A percentile compares a stretch with the other conserved stretches of the same genome.
Conservation (phyloP, 73 alveolate genomes). For the Paraurostyla sp. region DNA sequence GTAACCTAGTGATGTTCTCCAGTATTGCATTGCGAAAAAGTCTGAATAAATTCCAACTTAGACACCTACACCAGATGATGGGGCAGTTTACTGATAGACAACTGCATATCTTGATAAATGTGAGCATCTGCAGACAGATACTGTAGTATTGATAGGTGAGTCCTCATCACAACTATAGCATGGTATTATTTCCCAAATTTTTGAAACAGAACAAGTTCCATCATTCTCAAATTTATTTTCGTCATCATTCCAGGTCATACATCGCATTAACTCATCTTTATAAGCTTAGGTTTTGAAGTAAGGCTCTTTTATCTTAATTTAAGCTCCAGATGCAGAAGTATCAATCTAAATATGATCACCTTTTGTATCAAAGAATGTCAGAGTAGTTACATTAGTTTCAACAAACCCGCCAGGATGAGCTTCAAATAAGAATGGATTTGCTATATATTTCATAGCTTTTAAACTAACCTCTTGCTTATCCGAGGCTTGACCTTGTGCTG, state of each 20-base stretch:
- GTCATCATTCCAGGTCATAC: slow-evolving; percentile 42
- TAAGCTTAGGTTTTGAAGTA: background rate
- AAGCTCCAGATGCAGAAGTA: too few species aligned
- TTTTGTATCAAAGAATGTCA: slow-evolving; percentile 31
- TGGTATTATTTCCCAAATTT: slow-evolving; percentile 10
- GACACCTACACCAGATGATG: slow-evolving; percentile 14
- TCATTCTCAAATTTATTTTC: background rate
- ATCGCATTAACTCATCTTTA: slow-evolving; percentile 36
- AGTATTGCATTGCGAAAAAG: slow-evolving; percentile 47
- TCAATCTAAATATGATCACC: slow-evolving; percentile 29
- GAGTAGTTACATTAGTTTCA: slow-evolving; percentile 56
- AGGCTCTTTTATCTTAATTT: slow-evolving; percentile 37
- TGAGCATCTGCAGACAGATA: slow-evolving; percentile 57
- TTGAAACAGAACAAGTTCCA: slow-evolving; percentile 15
- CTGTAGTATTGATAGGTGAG: background rate
- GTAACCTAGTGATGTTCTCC: slow-evolving; percentile 42
- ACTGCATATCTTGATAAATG: slow-evolving; percentile 59
- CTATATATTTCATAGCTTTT: slow-evolving; percentile 59
- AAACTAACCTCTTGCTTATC: slow-evolving; percentile 39
- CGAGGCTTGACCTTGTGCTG: slow-evolving; percentile 49
- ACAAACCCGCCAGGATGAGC: slow-evolving; percentile 8
- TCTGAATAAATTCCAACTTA: slow-evolving; percentile 41
- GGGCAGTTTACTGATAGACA: slow-evolving; percentile 20
- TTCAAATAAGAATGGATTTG: slow-evolving; percentile 55
- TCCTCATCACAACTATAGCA: slow-evolving; percentile 69